A percentile compares a stretch with the other conserved stretches of the same genome.
Conservation (phyloP, 805 yeast species). For the Candida dajiaensis region DNA sequence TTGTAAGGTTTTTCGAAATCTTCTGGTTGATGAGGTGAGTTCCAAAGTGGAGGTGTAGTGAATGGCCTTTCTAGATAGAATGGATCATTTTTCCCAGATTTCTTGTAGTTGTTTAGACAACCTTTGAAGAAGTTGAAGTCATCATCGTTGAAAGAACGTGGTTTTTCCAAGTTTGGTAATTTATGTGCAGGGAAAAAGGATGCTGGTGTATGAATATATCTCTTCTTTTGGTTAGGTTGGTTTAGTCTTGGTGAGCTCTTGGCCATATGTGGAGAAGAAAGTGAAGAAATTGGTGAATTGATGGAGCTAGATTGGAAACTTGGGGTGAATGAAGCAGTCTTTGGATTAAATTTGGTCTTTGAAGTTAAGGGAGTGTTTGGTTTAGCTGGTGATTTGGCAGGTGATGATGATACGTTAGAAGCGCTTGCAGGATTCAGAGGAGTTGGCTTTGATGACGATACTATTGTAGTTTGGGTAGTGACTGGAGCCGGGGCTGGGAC, state of each 20-base stretch:
- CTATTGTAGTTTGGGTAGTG: slow-evolving; percentile 1
- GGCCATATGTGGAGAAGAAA: slow-evolving; percentile 14
- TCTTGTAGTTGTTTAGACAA: slow-evolving; percentile 20
- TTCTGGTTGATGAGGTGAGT: slow-evolving; percentile 24
- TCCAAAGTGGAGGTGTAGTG: slow-evolving; percentile 77
- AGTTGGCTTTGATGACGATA: slow-evolving; percentile 2
- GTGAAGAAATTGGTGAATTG: slow-evolving; percentile 10
- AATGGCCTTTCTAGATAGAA: slow-evolving; percentile 56
- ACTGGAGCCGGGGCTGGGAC: slow-evolving; percentile 1
- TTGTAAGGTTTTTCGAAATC: slow-evolving; percentile 48
- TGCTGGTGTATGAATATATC: slow-evolving; percentile 7
- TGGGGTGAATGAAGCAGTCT: slow-evolving; percentile 63
- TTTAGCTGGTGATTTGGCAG: slow-evolving; percentile 3
- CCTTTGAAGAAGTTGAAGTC: slow-evolving; percentile 24
- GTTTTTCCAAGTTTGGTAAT: slow-evolving; percentile 23
- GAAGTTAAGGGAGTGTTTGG: slow-evolving; percentile 5
- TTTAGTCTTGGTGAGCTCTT: slow-evolving; percentile 21
- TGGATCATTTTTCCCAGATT: slow-evolving; percentile 22
- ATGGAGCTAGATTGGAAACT: slow-evolving; percentile 15
- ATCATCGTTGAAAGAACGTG: slow-evolving; percentile 17
- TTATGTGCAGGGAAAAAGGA: slow-evolving; percentile 17
- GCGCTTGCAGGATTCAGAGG: not conserved
- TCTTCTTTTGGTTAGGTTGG: slow-evolving; percentile 3
- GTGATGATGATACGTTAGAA: not conserved
- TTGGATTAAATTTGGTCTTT: slow-evolving; percentile 59